These are phyloP conservation scores for Spathaspora gorwiae DNA, from an alignment of 805 yeast species.

Conservation along the genomic window DNA sequence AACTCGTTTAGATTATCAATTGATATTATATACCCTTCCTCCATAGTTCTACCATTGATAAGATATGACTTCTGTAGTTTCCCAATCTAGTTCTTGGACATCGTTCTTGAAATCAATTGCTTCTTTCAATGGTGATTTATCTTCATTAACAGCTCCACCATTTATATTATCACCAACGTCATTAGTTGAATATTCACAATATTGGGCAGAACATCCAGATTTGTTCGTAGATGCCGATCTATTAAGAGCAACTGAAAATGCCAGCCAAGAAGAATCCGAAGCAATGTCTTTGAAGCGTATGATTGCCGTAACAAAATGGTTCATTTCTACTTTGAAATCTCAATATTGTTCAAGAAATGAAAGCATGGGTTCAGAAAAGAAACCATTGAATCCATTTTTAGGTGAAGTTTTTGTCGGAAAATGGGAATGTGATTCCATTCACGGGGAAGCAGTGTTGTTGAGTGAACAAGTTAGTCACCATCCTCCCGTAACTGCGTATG, in stretches of 20 bases:
- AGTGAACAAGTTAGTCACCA: conserved; percentile 97
- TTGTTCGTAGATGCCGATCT: conserved; percentile 69
- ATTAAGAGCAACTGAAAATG: conserved; percentile 39
- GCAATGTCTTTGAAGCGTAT: conserved; percentile 59
- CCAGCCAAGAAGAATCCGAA: conserved; percentile 26
- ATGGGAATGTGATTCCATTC: conserved; percentile 58
- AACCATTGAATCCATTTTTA: conserved; percentile 92
- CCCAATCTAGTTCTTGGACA: conserved; percentile 66
- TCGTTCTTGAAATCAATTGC: conserved; percentile 87
- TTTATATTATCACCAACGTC: conserved; percentile 90
- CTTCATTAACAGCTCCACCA: conserved; percentile 95
- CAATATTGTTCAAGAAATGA: conserved; percentile 94
- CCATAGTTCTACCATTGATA: background rate
- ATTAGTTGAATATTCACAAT: conserved; percentile 84
- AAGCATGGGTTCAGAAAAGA: conserved; percentile 91
- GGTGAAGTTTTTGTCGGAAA: conserved; percentile 93
- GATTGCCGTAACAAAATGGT: conserved; percentile 85
- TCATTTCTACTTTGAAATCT: conserved; percentile 82
- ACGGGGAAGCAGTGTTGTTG: conserved; percentile 72
- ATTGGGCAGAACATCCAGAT: conserved; percentile 93
- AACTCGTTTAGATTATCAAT: too few relatives aligned
- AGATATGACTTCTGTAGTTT: conserved; percentile 5
- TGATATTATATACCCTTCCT: too few relatives aligned
- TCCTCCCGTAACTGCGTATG: conserved; percentile 95
- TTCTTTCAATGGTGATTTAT: conserved; percentile 87